Percentiles rank a stretch among this genome's conserved stretches.
Conservation (phyloP, 257 asterid genomes). For the Nicotiana tomentosiformis region DNA sequence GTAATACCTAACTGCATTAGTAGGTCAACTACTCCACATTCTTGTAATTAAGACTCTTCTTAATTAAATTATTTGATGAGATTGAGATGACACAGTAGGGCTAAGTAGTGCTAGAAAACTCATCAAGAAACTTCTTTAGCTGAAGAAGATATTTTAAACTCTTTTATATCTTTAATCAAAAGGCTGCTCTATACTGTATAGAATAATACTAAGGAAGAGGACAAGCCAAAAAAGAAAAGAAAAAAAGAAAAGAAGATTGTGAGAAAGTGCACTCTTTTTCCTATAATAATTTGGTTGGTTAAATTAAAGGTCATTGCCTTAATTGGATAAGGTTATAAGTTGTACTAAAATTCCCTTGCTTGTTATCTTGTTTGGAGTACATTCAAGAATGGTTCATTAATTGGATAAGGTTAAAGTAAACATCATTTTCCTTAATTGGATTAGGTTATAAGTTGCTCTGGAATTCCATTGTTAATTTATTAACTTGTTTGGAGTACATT, state of each 20-base stretch:
- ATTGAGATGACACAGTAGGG: background rate
- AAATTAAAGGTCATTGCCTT: background rate
- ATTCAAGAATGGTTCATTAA: background rate
- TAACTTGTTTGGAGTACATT: background rate
- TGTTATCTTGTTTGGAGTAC: background rate
- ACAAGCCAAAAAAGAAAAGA: background rate
- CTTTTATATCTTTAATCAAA: background rate
- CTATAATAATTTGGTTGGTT: background rate
- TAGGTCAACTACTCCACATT: conserved; percentile 45
- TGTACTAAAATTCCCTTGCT: background rate
- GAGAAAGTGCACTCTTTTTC: background rate
- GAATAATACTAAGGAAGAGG: background rate
- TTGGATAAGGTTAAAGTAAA: background rate
- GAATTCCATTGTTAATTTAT: background rate
- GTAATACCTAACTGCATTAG: conserved; percentile 7
- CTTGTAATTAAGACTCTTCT: background rate
- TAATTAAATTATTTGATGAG: background rate
- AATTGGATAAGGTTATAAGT: background rate
- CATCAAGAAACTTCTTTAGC: background rate
- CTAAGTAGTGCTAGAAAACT: background rate
- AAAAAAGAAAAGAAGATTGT: background rate
- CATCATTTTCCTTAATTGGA: background rate
- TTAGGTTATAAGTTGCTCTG: background rate
- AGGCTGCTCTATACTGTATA: background rate
- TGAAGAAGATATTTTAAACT: background rate